Percentiles rank a stretch among this genome's conserved stretches.
phyloP scores from a whole-genome alignment of 257 asterid genomes.

The Solanum etuberosum region DNA sequence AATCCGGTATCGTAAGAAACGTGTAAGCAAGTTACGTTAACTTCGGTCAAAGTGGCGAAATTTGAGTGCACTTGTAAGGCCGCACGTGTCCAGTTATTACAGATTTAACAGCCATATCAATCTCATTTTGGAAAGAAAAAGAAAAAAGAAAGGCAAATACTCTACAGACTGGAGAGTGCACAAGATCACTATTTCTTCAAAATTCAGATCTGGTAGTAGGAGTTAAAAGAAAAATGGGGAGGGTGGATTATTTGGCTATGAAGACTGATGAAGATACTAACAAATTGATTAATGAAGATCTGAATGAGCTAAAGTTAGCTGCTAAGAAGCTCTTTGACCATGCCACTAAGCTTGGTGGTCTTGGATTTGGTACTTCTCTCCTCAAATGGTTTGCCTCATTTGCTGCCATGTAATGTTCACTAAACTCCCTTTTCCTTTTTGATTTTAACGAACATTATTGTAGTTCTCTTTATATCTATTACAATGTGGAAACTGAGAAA shows the following conservation, averaged over 20 bases:
- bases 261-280: slow-evolving; percentile 36
- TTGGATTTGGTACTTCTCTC: slow-evolving; percentile 58
- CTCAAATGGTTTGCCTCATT: slow-evolving; percentile 84
- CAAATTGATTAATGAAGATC: slow-evolving; percentile 49
- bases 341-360: slow-evolving; percentile 42
- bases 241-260: slow-evolving; percentile 56
- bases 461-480: not conserved
- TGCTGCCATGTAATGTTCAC: slow-evolving; percentile 57
- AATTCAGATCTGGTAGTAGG: not conserved
- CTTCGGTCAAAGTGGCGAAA: not conserved
- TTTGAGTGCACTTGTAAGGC: not conserved
- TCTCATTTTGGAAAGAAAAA: no score
- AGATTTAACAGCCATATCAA: not conserved
- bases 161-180: not conserved
- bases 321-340: slow-evolving; percentile 52
- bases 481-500: not conserved
- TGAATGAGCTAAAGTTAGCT: slow-evolving; percentile 54
- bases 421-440: not conserved
- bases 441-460: not conserved
- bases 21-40: not conserved
- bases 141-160: not conserved
- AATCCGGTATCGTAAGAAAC: not conserved
- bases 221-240: slow-evolving; percentile 37
- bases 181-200: not conserved
- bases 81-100: not conserved